phyloP scores from a whole-genome alignment of 108 stramenopile genomes.

The Stephanodiscus minutulus region DNA sequence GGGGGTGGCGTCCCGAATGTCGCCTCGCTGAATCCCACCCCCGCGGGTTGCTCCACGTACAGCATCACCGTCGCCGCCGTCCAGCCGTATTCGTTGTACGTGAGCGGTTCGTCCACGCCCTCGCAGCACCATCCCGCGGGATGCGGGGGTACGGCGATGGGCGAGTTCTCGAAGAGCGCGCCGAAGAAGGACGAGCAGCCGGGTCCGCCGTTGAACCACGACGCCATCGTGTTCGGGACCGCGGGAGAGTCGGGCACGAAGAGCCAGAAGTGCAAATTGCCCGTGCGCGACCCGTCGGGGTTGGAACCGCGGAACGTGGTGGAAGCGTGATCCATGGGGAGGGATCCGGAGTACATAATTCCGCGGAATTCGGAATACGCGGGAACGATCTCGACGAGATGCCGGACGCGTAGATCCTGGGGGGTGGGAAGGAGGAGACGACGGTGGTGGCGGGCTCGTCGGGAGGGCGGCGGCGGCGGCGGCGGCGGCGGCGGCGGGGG shows the following conservation, averaged over 20 bases:
- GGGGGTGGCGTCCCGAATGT: background rate
- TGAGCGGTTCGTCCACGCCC: background rate
- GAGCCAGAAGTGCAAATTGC: constrained; percentile 3
- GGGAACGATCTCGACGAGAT: constrained; percentile 46
- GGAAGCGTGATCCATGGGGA: constrained; percentile 34
- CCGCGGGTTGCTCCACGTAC: constrained; percentile 69
- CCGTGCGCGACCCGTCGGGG: background rate
- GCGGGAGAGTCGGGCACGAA: background rate
- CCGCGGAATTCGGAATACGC: constrained; percentile 48
- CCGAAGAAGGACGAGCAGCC: constrained; percentile 6
- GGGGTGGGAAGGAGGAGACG: background rate
- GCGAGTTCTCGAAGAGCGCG: background rate
- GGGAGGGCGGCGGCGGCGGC: no score
- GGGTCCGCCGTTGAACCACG: constrained; percentile 14
- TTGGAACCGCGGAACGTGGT: no score
- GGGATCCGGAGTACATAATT: constrained; percentile 52
- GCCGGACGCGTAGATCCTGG: constrained; percentile 40
- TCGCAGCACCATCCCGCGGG: constrained; percentile 2
- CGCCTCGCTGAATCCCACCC: constrained; percentile 47
- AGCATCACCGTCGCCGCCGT: constrained; percentile 60
- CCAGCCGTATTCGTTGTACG: constrained; percentile 56
- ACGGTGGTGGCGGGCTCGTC: no score
- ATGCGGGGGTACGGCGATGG: background rate
- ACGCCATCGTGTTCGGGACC: background rate
- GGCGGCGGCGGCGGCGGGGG: background rate